A percentile compares a stretch with the other conserved stretches of the same genome.
These are phyloP conservation scores for Cutaneotrichosporon sp. DNA, from an alignment of 1,284 basidiomycete species.

Conservation along the genomic window DNA sequence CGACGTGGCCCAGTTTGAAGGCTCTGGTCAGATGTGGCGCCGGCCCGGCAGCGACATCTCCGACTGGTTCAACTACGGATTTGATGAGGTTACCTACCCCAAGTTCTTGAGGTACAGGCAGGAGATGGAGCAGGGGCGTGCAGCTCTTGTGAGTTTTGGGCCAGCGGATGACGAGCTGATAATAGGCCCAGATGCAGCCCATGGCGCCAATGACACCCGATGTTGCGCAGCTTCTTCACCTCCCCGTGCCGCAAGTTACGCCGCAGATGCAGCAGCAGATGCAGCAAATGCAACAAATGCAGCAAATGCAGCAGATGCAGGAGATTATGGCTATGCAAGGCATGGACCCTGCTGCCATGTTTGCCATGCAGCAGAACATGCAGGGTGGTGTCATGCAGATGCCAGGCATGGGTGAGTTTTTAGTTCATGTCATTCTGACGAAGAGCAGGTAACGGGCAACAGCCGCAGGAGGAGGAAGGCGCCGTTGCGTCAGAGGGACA, in stretches of 20 bases:
- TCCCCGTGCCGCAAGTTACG: slow-evolving; percentile 24
- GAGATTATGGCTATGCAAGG: slow-evolving; percentile 40
- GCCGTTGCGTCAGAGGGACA: slow-evolving; percentile 1
- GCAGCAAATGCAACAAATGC: slow-evolving; percentile 50
- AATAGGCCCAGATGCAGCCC: slow-evolving; percentile 30
- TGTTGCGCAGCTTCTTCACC: slow-evolving; percentile 30
- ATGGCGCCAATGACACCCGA: slow-evolving; percentile 35
- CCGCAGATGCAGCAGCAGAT: slow-evolving; percentile 25
- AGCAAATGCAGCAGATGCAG: slow-evolving; percentile 35
- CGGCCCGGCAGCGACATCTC: slow-evolving; percentile 86
- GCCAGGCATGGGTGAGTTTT: background rate
- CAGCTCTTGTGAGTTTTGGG: slow-evolving; percentile 41
- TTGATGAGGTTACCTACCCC: slow-evolving; percentile 94
- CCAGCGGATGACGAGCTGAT: background rate
- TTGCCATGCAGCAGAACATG: slow-evolving; percentile 27
- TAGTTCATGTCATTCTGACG: too few relatives aligned
- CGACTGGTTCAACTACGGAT: slow-evolving; percentile 99
- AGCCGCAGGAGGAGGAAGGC: slow-evolving; percentile 6
- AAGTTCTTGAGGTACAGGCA: slow-evolving; percentile 81
- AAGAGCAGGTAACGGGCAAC: slow-evolving; percentile 3
- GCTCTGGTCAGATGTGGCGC: slow-evolving; percentile 77
- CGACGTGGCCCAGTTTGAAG: slow-evolving; percentile 72
- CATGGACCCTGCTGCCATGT: slow-evolving; percentile 43
- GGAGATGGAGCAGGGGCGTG: slow-evolving; percentile 62
- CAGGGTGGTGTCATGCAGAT: slow-evolving; percentile 1